phyloP scores from a whole-genome alignment of 2,329 filamentous ascomycete genomes.

The Botryotinia narcissicola region DNA sequence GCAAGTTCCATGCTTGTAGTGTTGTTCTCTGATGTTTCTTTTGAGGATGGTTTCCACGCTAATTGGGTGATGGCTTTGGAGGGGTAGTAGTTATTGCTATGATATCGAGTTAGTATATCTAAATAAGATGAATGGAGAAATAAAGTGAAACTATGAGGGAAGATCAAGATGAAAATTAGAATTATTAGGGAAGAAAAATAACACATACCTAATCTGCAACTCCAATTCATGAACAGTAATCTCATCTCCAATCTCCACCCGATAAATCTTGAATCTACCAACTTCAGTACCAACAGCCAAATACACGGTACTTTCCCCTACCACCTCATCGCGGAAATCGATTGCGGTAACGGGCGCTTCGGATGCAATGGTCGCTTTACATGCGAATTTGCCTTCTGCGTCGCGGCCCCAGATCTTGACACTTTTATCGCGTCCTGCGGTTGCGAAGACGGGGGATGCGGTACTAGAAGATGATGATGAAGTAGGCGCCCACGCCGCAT shows the following conservation, averaged over 20 bases:
- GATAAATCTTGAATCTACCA: conserved; percentile 34
- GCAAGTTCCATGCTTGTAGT: conserved; percentile 32
- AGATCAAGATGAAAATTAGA: neutral
- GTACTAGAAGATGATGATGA: conserved; percentile 26
- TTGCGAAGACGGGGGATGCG: conserved; percentile 62
- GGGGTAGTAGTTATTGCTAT: conserved; percentile 48
- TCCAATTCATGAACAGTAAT: conserved; percentile 27
- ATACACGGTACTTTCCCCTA: conserved; percentile 37
- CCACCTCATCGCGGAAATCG: conserved; percentile 53
- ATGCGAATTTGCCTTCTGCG: conserved; percentile 33
- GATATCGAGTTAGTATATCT: neutral
- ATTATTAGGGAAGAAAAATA: neutral
- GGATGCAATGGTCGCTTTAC: conserved; percentile 50
- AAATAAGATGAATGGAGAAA: accelerated
- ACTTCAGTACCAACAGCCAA: conserved; percentile 59
- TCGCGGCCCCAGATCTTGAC: conserved; percentile 65
- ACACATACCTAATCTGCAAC: conserved; percentile 18
- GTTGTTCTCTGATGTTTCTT: conserved; percentile 17
- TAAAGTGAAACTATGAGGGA: too few species aligned
- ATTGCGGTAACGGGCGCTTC: conserved; percentile 67
- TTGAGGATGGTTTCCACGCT: conserved; percentile 59
- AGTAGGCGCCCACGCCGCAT: conserved; percentile 72
- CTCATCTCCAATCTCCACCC: neutral
- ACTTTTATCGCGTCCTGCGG: conserved; percentile 84
- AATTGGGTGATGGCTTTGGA: conserved; percentile 49